Conservation (phyloP, 2,329 filamentous ascomycete species). For the Thielaviopsis euricoi region DNA sequence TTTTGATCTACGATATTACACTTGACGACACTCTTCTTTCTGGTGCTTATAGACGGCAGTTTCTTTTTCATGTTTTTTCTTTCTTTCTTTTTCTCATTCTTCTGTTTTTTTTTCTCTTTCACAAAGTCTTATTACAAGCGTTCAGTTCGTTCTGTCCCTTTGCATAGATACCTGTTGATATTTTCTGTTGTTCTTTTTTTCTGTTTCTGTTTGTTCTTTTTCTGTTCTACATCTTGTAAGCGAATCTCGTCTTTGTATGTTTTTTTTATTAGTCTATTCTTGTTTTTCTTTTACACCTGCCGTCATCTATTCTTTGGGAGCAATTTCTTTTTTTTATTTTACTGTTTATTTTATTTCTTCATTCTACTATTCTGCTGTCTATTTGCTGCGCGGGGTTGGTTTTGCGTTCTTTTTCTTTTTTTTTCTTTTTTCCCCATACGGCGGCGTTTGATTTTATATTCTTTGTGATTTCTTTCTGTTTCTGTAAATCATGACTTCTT, state of each 20-base stretch:
- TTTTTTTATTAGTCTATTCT: not conserved
- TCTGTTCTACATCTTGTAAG: not conserved
- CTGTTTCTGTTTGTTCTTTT: not conserved
- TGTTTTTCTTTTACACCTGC: slow-evolving; percentile 1
- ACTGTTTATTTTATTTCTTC: too few relatives aligned
- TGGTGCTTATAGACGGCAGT: too few relatives aligned
- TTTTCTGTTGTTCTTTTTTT: slow-evolving; percentile 1
- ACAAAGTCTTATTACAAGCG: slow-evolving; percentile 1
- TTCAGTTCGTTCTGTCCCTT: not conserved
- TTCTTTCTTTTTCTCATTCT: slow-evolving; percentile 2
- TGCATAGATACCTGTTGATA: not conserved
- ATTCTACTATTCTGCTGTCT: too few relatives aligned
- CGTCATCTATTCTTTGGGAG: not conserved
- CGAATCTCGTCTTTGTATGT: slow-evolving; percentile 13
- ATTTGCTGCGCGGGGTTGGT: not conserved
- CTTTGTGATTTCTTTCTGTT: not conserved
- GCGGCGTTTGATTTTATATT: not conserved
- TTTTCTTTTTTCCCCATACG: not conserved
- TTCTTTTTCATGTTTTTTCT: slow-evolving; percentile 4
- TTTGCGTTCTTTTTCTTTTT: not conserved
- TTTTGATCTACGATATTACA: too few relatives aligned
- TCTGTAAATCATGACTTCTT: not conserved
- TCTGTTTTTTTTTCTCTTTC: not conserved
- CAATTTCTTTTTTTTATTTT: not conserved
- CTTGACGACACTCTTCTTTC: too few relatives aligned